These are phyloP conservation scores for Astragalus glycyphyllos DNA, from an alignment of 306 rosid genomes.

Conservation along the genomic window DNA sequence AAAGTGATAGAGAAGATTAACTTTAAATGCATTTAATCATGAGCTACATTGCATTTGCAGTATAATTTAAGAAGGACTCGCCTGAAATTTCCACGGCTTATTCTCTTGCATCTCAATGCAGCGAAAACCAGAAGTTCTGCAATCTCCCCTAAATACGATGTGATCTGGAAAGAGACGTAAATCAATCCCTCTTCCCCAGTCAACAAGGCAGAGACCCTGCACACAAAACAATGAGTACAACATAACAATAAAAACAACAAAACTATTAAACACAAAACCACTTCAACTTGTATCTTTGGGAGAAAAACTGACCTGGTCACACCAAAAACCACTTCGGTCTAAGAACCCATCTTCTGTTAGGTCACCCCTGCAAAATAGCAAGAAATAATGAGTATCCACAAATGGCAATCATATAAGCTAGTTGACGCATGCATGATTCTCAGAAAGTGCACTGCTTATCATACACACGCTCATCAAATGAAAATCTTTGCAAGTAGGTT, in stretches of 20 bases:
- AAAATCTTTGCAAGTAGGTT: slow-evolving; percentile 33
- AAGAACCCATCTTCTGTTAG: slow-evolving; percentile 64
- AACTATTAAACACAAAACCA: not conserved
- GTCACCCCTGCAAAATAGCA: slow-evolving; percentile 57
- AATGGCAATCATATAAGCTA: slow-evolving; percentile 24
- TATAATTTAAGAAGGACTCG: slow-evolving; percentile 42
- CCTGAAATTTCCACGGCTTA: slow-evolving; percentile 92
- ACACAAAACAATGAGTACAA: slow-evolving; percentile 35
- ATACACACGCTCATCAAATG: slow-evolving; percentile 19
- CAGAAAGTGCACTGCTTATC: slow-evolving; percentile 27
- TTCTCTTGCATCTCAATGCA: slow-evolving; percentile 88
- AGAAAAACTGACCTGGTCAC: slow-evolving; percentile 70
- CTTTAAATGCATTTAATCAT: slow-evolving; percentile 30
- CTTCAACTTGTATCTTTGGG: slow-evolving; percentile 6
- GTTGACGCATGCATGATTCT: not conserved
- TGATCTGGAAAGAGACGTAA: slow-evolving; percentile 74
- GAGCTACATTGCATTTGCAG: slow-evolving; percentile 28
- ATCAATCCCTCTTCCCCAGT: slow-evolving; percentile 99
- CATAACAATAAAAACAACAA: slow-evolving; percentile 28
- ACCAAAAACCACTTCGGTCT: slow-evolving; percentile 78
- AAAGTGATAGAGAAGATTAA: slow-evolving; percentile 34
- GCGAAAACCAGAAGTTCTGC: slow-evolving; percentile 92
- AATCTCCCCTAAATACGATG: slow-evolving; percentile 73
- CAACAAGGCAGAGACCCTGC: slow-evolving; percentile 97
- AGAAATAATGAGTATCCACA: slow-evolving; percentile 30